Evolutionary conservation across 306 rosid genomes (phyloP), one percentile per base, ranked within the genome.

Genomic region (Hippophae tibetana): DNA sequence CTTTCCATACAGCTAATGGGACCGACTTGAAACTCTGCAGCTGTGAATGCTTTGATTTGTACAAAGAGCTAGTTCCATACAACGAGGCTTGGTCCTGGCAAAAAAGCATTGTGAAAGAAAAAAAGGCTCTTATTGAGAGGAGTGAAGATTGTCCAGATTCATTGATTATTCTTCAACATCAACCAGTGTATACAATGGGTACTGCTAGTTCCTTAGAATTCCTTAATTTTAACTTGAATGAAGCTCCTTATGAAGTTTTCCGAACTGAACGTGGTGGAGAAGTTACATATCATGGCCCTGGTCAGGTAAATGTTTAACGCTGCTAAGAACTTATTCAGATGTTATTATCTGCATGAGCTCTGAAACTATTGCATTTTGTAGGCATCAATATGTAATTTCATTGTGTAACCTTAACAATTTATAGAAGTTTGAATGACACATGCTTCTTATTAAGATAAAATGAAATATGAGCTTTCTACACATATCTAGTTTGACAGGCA

Each of bases 31-130:
- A 62, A 62, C 56, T 48, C 45, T 67, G 78, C 78, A 87, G 88
- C 54, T 86, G 90, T 18, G 94, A 90, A 55, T 79, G 84, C 62
- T 65, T 81, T 55, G 87, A 87, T 72, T 77, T 85, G 62, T 78
- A 85, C 62, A 64, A 72, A 25, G 60, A 81, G 64, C 71, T 81
- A 38, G 69, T 85, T 46, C 92, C 92, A 0, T 86, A 90, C 10
- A 64, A 58, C 13, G 67, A 73, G 65, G 95, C 78, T 3, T 81
- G 77, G 78, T 38, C 72, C 57, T 81, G 82, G 82, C 86, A 81
- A 54, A 81, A 74, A 62, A 50, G 57, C 38, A 60, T 81, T 42
- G 71, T 81, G 6, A 65, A 47, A 23, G 78, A 74, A 55, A 74
- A 81, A 57, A 76, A 50, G 25, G 64, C 63, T 4, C 57, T 68